Evolutionary conservation across 139 green algal species (phyloP).

Genomic region (Tetradesmus lagerheimii): DNA sequence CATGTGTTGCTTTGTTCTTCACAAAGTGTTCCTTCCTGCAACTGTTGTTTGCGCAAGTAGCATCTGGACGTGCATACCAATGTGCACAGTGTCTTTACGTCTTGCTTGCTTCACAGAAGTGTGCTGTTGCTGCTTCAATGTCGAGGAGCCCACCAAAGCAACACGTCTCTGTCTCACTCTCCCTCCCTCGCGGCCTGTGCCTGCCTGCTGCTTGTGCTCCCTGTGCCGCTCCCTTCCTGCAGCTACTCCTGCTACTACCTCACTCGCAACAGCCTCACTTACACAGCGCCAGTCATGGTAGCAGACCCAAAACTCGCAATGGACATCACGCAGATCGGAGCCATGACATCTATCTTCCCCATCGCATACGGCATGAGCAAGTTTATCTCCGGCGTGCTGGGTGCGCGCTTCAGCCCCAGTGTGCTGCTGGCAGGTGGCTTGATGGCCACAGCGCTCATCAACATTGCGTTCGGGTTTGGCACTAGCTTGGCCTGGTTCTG

Average conservation of each 20-base stretch:
- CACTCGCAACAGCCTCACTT: conserved; percentile 94
- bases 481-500: conserved; percentile 87
- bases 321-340: conserved; percentile 91
- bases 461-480: conserved; percentile 93
- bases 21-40: not conserved
- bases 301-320: conserved; percentile 83
- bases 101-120: too few species aligned
- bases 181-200: not conserved
- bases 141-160: not conserved
- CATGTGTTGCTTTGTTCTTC: not conserved
- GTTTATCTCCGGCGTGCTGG: conserved; percentile 93
- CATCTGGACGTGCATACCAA: too few species aligned
- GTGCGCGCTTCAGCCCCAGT: conserved; percentile 81
- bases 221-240: not conserved
- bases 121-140: not conserved
- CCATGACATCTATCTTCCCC: conserved; percentile 95
- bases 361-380: conserved; percentile 88
- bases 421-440: conserved; percentile 92
- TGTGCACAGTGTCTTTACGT: too few species aligned
- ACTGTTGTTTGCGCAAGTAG: too few species aligned
- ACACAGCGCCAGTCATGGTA: conserved; percentile 94
- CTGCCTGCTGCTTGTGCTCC: conserved; percentile 71
- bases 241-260: conserved; percentile 89
- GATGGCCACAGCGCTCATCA: conserved; percentile 88
- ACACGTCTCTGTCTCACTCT: not conserved